These are phyloP conservation scores for Linum tenue DNA, from an alignment of 345 rosid species.

Conservation along the genomic window DNA sequence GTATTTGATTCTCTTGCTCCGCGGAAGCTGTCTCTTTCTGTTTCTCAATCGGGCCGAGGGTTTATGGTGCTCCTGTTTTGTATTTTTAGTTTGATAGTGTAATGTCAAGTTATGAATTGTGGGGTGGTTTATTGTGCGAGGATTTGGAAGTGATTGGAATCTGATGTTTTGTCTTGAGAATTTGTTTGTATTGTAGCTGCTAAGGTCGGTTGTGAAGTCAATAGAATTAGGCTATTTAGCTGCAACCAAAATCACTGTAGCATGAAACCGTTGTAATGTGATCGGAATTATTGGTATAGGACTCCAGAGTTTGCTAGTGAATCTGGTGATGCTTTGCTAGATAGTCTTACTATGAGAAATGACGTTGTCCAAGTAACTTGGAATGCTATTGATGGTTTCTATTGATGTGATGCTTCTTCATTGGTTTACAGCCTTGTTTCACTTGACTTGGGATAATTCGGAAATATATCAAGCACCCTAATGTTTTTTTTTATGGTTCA, in stretches of 20 bases:
- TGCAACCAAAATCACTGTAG: no score
- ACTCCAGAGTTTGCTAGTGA: neutral
- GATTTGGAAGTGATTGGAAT: no score
- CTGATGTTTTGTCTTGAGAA: no score
- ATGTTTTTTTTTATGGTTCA: neutral
- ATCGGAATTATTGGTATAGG: no score
- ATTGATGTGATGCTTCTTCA: no score
- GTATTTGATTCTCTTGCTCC: conserved; percentile 20
- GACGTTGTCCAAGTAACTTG: neutral
- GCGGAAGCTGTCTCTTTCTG: neutral
- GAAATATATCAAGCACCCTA: neutral
- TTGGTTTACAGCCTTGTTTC: neutral
- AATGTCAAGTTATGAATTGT: neutral
- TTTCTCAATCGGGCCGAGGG: neutral
- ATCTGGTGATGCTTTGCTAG: neutral
- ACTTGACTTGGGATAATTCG: neutral
- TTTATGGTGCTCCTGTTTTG: neutral
- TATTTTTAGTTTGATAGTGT: neutral
- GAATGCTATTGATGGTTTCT: neutral
- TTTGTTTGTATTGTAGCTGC: neutral
- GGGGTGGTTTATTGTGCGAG: neutral
- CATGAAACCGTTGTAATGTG: no score
- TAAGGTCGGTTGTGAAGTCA: neutral
- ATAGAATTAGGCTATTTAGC: no score
- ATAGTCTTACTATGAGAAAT: neutral